Evolutionary conservation across 2,329 filamentous ascomycete genomes (phyloP).

Genomic region (Fusarium sp.): DNA sequence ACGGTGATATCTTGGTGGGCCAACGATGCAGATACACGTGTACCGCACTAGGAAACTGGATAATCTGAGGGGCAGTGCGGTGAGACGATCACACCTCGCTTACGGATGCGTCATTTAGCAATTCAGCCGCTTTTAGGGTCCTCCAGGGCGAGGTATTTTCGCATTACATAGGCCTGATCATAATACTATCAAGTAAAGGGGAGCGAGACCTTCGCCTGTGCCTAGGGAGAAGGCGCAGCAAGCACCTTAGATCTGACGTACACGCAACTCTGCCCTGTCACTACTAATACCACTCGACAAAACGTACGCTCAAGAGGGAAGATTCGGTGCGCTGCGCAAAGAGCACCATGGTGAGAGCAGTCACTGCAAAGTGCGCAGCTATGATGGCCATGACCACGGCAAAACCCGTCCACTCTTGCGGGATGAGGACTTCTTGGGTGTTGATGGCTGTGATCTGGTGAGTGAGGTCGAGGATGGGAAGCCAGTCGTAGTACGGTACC

Average conservation of each 20-base stretch:
- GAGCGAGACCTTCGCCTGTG: too few relatives aligned
- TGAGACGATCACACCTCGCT: background rate
- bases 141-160: background rate
- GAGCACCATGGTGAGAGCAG: background rate
- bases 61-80: background rate
- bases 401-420: background rate
- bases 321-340: background rate
- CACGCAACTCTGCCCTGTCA: background rate
- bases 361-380: background rate
- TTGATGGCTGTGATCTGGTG: too few relatives aligned
- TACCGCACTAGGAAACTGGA: background rate
- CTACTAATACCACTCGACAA: background rate
- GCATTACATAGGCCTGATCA: background rate
- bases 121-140: background rate
- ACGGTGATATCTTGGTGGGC: background rate
- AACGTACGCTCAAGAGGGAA: background rate
- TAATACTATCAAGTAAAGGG: too few relatives aligned
- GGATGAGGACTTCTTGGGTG: too few relatives aligned
- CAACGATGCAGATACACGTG: background rate
- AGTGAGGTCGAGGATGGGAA: too few relatives aligned
- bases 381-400: background rate
- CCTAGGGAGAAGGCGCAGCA: background rate
- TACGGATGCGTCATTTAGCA: background rate
- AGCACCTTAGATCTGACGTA: background rate
- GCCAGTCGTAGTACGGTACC: too few relatives aligned